Evolutionary conservation across 441 rosid species (phyloP), one percentile per base, ranked within the genome.

Genomic region (Gossypium schwendimanii): DNA sequence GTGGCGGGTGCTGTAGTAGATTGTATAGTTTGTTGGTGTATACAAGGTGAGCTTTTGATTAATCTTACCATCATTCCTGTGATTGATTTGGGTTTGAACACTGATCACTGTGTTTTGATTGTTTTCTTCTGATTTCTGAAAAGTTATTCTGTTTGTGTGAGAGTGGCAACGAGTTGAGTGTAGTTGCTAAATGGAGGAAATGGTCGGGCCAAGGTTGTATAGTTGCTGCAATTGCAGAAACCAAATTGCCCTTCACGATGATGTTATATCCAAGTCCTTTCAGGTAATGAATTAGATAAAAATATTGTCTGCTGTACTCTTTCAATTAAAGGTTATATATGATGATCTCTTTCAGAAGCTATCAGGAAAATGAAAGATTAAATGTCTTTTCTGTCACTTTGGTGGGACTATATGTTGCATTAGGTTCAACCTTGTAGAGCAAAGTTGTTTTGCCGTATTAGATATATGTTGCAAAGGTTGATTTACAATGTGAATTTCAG

Each of bases 171-270:
- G 11, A 31, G 47, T 60, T 44, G 12, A 45, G 75, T 79, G 70
- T 20, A 63, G 28, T 47, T 44, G 24, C 47, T 77, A 0, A 73
- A 86, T 89, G 92, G 87, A 73, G 33, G 88, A 84, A 60, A 28
- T 81, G 62, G 73, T 83, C 59, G 92, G 88, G 31, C 89, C 86
- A 54, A 84, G 90, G 81, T 67, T 89, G 86, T 89, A 89, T 78
- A 78, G 90, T 76, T 89, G 91, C 84, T 87, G 86, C 63, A 83
- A 89, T 82, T 89, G 94, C 84, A 81, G 91, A 49, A 87, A 85
- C 83, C 78, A 80, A 69, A 87, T 89, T 71, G 89, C 92, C 31
- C 79, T 86, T 77, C 94, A 87, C 41, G 89, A 89, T 73, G 91
- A 89, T 78, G 84, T 87, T 71, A 89, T 89, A 70, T 85, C 90